Conservation (phyloP, 1,284 basidiomycete species). For the Tetrapyrgos nigripes region DNA sequence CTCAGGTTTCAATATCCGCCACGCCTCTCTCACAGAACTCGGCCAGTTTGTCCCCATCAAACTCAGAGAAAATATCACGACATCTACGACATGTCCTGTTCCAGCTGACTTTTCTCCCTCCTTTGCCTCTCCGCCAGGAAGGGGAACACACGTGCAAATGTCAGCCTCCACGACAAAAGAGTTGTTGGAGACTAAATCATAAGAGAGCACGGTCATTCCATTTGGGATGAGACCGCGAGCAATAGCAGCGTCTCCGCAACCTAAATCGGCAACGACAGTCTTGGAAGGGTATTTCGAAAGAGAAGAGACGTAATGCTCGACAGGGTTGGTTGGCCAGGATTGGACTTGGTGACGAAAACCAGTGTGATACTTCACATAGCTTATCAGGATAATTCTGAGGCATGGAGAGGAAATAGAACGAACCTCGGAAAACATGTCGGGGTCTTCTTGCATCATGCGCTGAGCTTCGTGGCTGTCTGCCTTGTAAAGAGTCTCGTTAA, state of each 20-base stretch:
- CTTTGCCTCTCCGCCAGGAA: constrained; percentile 80
- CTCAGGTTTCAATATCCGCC: constrained; percentile 84
- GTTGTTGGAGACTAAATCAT: constrained; percentile 81
- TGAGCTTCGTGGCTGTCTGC: constrained; percentile 77
- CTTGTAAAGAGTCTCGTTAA: constrained; percentile 90
- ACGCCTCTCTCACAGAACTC: constrained; percentile 87
- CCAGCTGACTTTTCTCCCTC: constrained; percentile 50
- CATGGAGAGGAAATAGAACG: neutral
- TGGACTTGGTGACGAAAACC: constrained; percentile 91
- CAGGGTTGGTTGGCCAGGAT: constrained; percentile 91
- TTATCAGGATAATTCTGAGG: neutral
- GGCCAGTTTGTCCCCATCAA: constrained; percentile 99
- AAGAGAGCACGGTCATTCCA: constrained; percentile 78
- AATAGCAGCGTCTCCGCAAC: constrained; percentile 94
- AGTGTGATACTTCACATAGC: constrained; percentile 75
- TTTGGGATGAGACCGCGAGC: constrained; percentile 76
- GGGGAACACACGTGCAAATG: constrained; percentile 74
- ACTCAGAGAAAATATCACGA: constrained; percentile 92
- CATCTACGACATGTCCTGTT: constrained; percentile 84
- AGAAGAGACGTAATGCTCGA: constrained; percentile 73
- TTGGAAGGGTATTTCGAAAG: constrained; percentile 66
- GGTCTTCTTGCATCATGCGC: constrained; percentile 83
- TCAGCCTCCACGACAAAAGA: constrained; percentile 82
- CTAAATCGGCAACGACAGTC: constrained; percentile 90
- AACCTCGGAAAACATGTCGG: constrained; percentile 79